These are phyloP conservation scores for Phellinidium pouzarii DNA, from an alignment of 1,284 basidiomycete species.

Conservation along the genomic window DNA sequence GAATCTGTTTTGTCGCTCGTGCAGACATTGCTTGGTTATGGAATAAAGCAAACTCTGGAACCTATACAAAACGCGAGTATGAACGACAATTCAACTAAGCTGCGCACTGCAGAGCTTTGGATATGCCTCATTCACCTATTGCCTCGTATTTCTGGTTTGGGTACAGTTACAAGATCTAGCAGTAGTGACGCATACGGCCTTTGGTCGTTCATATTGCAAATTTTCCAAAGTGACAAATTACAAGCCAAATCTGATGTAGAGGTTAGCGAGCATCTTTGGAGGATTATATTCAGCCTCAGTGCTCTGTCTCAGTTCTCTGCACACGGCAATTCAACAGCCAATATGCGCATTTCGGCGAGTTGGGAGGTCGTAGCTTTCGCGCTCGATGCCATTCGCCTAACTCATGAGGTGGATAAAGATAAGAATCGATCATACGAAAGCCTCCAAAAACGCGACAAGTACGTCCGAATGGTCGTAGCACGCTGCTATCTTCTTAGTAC, in stretches of 20 bases:
- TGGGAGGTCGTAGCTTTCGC: slow-evolving; percentile 64
- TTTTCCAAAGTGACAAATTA: slow-evolving; percentile 29
- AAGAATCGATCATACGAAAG: slow-evolving; percentile 31
- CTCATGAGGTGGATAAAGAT: slow-evolving; percentile 47
- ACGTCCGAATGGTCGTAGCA: slow-evolving; percentile 66
- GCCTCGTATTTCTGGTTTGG: slow-evolving; percentile 8
- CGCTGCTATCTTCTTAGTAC: slow-evolving; percentile 69
- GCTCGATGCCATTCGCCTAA: slow-evolving; percentile 55
- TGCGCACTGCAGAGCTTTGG: slow-evolving; percentile 64
- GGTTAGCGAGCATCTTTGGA: slow-evolving; percentile 71
- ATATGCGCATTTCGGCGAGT: slow-evolving; percentile 44
- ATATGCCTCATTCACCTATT: slow-evolving; percentile 61
- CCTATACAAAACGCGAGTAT: slow-evolving; percentile 34
- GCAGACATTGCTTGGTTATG: slow-evolving; percentile 45
- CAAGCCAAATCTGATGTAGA: slow-evolving; percentile 34
- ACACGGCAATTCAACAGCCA: slow-evolving; percentile 50
- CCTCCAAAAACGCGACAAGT: slow-evolving; percentile 64
- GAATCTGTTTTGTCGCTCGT: slow-evolving; percentile 37
- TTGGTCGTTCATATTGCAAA: slow-evolving; percentile 39
- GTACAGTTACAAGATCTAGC: slow-evolving; percentile 18
- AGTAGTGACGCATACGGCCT: slow-evolving; percentile 31
- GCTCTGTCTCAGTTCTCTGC: slow-evolving; percentile 75
- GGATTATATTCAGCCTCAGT: slow-evolving; percentile 61
- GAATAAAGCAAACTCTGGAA: slow-evolving; percentile 44
- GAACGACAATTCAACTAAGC: slow-evolving; percentile 30